A percentile compares a stretch with the other conserved stretches of the same genome.
These are phyloP conservation scores for Scutellaria minor DNA, from an alignment of 257 asterid species.

Conservation along the genomic window DNA sequence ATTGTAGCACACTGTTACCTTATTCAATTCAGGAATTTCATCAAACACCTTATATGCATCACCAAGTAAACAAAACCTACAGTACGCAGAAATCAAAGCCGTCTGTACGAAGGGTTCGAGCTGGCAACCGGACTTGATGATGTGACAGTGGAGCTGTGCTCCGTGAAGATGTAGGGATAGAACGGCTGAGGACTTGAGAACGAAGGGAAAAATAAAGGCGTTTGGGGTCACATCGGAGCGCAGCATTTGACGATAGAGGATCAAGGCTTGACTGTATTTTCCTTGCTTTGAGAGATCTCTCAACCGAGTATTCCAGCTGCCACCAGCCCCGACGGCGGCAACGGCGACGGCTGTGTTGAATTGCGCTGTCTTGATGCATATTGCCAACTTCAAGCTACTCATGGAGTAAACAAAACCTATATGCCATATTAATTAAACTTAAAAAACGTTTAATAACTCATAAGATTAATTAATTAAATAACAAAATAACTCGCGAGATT, in stretches of 20 bases:
- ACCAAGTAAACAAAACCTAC: constrained; percentile 40
- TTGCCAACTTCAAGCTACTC: too few species aligned
- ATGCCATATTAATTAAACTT: too few species aligned
- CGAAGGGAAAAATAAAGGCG: constrained; percentile 88
- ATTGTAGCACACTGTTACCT: constrained; percentile 70
- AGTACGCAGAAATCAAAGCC: constrained; percentile 63
- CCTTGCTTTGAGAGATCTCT: constrained; percentile 74
- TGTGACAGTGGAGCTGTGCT: constrained; percentile 70
- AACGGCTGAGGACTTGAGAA: constrained; percentile 76
- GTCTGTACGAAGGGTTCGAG: constrained; percentile 86
- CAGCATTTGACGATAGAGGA: constrained; percentile 74
- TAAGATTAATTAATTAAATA: too few species aligned
- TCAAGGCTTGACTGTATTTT: constrained; percentile 55
- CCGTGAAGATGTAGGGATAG: constrained; percentile 56
- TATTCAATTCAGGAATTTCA: constrained; percentile 60
- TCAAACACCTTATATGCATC: constrained; percentile 70
- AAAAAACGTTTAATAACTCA: too few species aligned
- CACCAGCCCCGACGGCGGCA: constrained; percentile 25
- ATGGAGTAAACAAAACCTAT: too few species aligned
- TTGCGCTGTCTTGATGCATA: constrained; percentile 30
- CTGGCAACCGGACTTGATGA: constrained; percentile 71
- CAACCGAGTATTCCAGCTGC: constrained; percentile 73
- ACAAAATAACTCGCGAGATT: too few species aligned
- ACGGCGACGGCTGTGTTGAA: constrained; percentile 32
- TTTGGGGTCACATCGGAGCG: constrained; percentile 66